Evolutionary conservation across 345 rosid genomes (phyloP).

Genomic region (Populus simonii): DNA sequence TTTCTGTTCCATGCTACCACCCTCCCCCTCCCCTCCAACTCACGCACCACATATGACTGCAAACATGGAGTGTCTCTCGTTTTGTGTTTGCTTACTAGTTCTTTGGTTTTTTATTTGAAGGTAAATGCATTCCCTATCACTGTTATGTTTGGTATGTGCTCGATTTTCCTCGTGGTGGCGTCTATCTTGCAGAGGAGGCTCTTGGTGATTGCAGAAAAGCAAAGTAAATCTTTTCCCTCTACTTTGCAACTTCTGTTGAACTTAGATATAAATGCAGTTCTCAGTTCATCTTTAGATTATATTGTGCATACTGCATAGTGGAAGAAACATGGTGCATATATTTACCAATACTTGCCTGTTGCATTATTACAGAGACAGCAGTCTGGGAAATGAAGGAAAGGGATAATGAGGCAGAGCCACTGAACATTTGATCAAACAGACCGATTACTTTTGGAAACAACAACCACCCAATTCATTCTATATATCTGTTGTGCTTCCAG

Average conservation of each 20-base stretch:
- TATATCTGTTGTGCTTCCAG: background rate
- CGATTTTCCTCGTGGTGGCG: constrained; percentile 91
- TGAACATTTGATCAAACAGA: constrained; percentile 45
- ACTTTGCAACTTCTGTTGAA: background rate
- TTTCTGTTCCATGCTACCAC: background rate
- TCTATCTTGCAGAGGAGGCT: constrained; percentile 84
- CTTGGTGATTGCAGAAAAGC: constrained; percentile 68
- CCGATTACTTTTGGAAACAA: background rate
- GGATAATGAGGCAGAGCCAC: constrained; percentile 72
- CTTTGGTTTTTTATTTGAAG: constrained; percentile 36
- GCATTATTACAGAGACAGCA: constrained; percentile 46
- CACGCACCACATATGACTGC: background rate
- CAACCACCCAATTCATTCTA: background rate
- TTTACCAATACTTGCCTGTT: background rate
- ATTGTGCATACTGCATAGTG: background rate
- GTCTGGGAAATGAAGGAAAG: constrained; percentile 57
- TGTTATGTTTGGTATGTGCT: constrained; percentile 99
- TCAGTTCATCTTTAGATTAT: background rate
- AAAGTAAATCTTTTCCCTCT: constrained; percentile 48
- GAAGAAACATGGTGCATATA: background rate
- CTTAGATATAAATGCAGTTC: background rate
- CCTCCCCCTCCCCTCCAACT: background rate
- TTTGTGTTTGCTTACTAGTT: background rate
- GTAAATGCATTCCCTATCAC: constrained; percentile 93
- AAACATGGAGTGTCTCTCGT: background rate